Base-by-base conservation (phyloP, 345 rosid species). In the Jatropha curcas region DNA sequence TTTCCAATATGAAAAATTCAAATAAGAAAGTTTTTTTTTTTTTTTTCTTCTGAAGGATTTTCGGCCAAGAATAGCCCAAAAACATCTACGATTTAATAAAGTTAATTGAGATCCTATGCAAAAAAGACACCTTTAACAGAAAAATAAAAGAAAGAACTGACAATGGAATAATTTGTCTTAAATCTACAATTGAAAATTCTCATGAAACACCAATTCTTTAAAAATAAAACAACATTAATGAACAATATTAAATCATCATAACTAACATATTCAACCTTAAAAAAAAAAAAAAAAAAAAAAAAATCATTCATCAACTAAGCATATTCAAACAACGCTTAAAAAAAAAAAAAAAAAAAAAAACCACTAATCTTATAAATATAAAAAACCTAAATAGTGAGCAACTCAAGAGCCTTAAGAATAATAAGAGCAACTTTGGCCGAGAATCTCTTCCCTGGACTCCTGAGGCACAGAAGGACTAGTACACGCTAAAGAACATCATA, bases 361-460 rank as follows among this genome's bases (percentile, higher is more conserved):
- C 14, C 11, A 22, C 12, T 31, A 10, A n/a, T n/a, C 5, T 20
- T 55, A 25, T 3, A 46, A 22, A 34, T 1, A 41, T 35, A 7
- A 12, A 56, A 3, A n/a, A n/a, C n/a, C 33, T 3, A 11, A 20
- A 0, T 9, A n/a, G n/a, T n/a, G 50, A 31, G 12, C 7, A 1
- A n/a, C 60, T 39, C 61, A 65, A 51, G 86, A n/a, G n/a, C 92
- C 95, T 90, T 88, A n/a, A 88, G 83, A 77, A n/a, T 85, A 90
- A 53, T 88, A 90, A 71, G 90, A n/a, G n/a, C n/a, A n/a, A n/a
- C 88, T 71, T 81, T 90, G 56, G 90, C n/a, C n/a, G n/a, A n/a
- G 92, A 83, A 88, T 90, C 74, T 85, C 90, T n/a, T 81, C 87
- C 50, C n/a, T n/a, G n/a, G n/a, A n/a, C n/a, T n/a, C 84, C 92